These are phyloP conservation scores for Clitopilus passeckerianus DNA, from an alignment of 768 basidiomycete species.

Conservation along the genomic window DNA sequence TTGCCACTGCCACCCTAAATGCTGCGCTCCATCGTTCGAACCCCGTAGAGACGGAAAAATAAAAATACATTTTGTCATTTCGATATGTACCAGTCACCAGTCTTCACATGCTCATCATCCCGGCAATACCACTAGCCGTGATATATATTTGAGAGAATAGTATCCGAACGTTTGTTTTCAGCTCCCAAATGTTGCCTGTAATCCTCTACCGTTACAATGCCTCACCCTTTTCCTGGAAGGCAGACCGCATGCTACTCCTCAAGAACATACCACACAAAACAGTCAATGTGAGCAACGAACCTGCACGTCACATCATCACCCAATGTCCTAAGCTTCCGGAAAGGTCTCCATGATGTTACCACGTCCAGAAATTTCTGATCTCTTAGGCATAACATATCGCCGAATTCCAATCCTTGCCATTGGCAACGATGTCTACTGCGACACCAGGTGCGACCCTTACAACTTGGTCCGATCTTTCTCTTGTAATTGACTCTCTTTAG, in stretches of 20 bases:
- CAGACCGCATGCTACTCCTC: slow-evolving; percentile 44
- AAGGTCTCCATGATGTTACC: slow-evolving; percentile 49
- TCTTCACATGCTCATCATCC: background rate
- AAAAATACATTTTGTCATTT: background rate
- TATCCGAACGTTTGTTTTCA: slow-evolving; percentile 1
- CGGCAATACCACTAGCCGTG: background rate
- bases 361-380: slow-evolving; percentile 50
- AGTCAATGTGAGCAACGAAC: slow-evolving; percentile 35
- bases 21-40: background rate
- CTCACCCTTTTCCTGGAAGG: slow-evolving; percentile 47
- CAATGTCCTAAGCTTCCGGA: background rate
- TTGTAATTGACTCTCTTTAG: slow-evolving; percentile 12
- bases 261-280: slow-evolving; percentile 43
- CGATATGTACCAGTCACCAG: background rate
- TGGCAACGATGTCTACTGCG: slow-evolving; percentile 58
- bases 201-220: slow-evolving; percentile 48
- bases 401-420: slow-evolving; percentile 57
- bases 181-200: slow-evolving; percentile 20
- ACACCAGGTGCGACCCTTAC: slow-evolving; percentile 32
- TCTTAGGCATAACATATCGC: slow-evolving; percentile 50
- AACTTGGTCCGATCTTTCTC: background rate
- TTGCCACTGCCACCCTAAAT: background rate
- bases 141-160: background rate
- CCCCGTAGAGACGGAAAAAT: background rate
- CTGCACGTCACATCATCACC: background rate